Base-by-base conservation (phyloP, 2,329 filamentous ascomycete species). In the Immersiporthe knoxdaviesiana region DNA sequence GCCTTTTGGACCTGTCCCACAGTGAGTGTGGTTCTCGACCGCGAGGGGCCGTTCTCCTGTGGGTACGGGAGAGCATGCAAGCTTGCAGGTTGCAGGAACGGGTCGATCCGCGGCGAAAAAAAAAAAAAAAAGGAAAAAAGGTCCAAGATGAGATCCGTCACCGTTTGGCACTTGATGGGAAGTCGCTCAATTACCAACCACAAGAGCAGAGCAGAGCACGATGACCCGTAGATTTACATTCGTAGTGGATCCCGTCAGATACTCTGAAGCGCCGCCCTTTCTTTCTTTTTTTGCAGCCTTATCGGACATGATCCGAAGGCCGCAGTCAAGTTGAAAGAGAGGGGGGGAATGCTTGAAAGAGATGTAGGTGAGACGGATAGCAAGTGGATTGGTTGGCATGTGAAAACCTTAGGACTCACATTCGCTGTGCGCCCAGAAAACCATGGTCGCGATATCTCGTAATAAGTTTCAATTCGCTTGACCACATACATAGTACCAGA, bases 271-370 rank as follows among this genome's bases (percentile, higher is more conserved):
- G 30, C 62, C 39, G 39, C 63, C 24, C 24, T 30, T 24, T 47
- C 18, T 10, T 39, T 39, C n/a, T 39, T 2, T 24, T n/a, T n/a
- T 37, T 30, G 63, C 62, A 64, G 62, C 69, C 65, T 63, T 69
- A 69, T 66, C 69, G 69, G 69, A 16, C 63, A 64, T 32, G 58
- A 32, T 61, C 67, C 69, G 69, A 69, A 52, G 24, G 27, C 24
- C 27, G 14, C 52, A 56, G 27, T 56, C 27, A 30, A 30, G 14
- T 7, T n/a, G n/a, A n/a, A n/a, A n/a, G n/a, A n/a, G n/a, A n/a
- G n/a, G n/a, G n/a, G n/a, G 24, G 1, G 12, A 30, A 56, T 18
- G 6, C 14, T 32, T 56, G 52, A 32, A 32, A 56, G 24, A 27
- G 24, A 3, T 12, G 24, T 4, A 56, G 52, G 27, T 56, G 24